Base-by-base conservation (phyloP, 2,329 filamentous ascomycete species). In the Curvularia verruculosa region DNA sequence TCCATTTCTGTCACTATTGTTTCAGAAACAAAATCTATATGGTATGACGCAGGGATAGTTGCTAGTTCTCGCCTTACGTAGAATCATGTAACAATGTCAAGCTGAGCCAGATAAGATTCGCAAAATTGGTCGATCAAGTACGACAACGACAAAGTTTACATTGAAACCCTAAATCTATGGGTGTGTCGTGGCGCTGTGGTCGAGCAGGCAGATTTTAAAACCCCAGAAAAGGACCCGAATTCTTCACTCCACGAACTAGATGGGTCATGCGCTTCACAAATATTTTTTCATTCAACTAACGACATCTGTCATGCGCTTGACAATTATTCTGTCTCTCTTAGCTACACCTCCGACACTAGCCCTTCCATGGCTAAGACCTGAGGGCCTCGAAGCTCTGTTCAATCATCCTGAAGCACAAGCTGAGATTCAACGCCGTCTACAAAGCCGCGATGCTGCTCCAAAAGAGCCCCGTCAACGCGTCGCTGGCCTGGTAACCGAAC, bases 321-420 rank as follows among this genome's bases (percentile, higher is more conserved):
- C 54, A 1, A 7, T 58, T 18, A n/a, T 36, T 5, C 37, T 60
- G 18, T 34, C 55, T 15, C 52, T 52, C 23, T n/a, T 61, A 4
- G 34, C 49, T 7, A 54, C 58, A 9, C 54, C 58, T 9, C 36
- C 56, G 24, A 49, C 54, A 4, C 47, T 61, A 21, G 60, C 63
- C 21, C 64, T 65, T 19, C 63, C 63, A 2, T 65, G 63, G 60
- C 28, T 65, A 31, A 59, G 15, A 31, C 58, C 60, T 9, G 58
- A 63, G 36, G 63, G 63, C 7, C 37, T 65, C 3, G 63, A 64
- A 15, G 61, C 60, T 1, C 52, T 65, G 5, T 23, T 65, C 4
- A 62, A 58, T 10, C 63, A 65, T 21, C 63, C 61, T 2, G 63
- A 64, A 29, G 63, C 61, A 15, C 59, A 39, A 10, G 45, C 39